A percentile compares a stretch with the other conserved stretches of the same genome.
Conservation (phyloP, 2,329 filamentous ascomycete genomes). For the Zymoseptoria passerinii region DNA sequence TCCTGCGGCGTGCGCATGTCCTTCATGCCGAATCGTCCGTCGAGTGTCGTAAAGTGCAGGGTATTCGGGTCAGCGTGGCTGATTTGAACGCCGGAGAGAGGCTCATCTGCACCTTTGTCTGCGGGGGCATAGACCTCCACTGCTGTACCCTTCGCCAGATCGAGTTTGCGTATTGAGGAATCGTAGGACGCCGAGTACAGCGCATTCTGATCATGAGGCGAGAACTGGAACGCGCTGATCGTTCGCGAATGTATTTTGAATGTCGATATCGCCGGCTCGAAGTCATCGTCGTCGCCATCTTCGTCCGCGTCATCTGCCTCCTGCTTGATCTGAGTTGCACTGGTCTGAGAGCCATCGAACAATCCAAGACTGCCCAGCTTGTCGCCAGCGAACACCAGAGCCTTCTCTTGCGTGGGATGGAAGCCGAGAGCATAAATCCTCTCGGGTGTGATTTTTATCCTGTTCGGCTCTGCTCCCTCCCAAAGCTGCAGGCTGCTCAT, state of each 20-base stretch:
- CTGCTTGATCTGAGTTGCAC: constrained; percentile 35
- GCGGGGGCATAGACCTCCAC: constrained; percentile 72
- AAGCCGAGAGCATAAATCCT: constrained; percentile 80
- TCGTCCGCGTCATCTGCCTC: constrained; percentile 54
- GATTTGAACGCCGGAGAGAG: constrained; percentile 79
- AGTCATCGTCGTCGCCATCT: constrained; percentile 57
- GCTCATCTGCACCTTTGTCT: constrained; percentile 61
- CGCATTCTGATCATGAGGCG: constrained; percentile 61
- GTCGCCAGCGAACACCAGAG: constrained; percentile 85
- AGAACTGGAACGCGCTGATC: constrained; percentile 75
- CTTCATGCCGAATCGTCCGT: constrained; percentile 71
- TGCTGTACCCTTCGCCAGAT: constrained; percentile 71
- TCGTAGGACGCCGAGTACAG: constrained; percentile 88
- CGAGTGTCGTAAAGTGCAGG: constrained; percentile 79
- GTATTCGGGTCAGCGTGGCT: constrained; percentile 59
- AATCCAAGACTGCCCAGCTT: constrained; percentile 87
- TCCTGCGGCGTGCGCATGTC: constrained; percentile 59
- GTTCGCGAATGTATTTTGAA: constrained; percentile 87
- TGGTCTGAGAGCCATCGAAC: constrained; percentile 74
- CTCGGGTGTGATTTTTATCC: constrained; percentile 86
- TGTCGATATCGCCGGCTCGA: constrained; percentile 73
- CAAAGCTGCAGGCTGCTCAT: constrained; percentile 75
- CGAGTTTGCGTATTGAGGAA: constrained; percentile 78
- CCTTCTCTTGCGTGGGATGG: constrained; percentile 78
- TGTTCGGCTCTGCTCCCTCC: constrained; percentile 72